Base-by-base conservation (phyloP, 495 filamentous ascomycete genomes). In the Penicillium bialowiezense region DNA sequence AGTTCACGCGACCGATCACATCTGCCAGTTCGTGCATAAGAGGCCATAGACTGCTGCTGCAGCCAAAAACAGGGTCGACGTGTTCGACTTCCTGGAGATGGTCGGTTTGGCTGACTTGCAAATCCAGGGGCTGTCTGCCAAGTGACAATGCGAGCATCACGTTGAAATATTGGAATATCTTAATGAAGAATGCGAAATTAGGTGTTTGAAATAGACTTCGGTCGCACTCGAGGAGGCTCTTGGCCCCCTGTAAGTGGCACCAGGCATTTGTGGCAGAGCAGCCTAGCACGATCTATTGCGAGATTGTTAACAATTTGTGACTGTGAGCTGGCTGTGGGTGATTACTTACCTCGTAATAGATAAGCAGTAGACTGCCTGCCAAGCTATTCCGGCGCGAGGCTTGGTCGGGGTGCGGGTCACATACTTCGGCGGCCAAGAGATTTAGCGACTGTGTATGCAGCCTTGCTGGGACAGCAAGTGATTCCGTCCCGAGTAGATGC, bases 121-220 rank as follows among this genome's bases (percentile, higher is more conserved):
- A 36, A 1, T 42, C 18, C 3, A 53, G 31, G 17, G 50, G 50
- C 4, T 35, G 43, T 37, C 31, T 17, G 4, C 37, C 50, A 8
- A 53, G 24, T 7, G 43, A 53, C 13, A 53, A 19, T 10, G 50
- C 50, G 2, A 53, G 37, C 50, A 48, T 53, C n/a, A 53, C 50
- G 31, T 53, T 53, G 38, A 47, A 53, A 15, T 53, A 48, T 34
- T 53, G 43, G 31, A 53, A 53, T 12, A 42, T 20, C 32, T 53
- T 53, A 5, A 17, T 28, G 23, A 53, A 53, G 37, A 53, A 53
- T 3, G 29, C 5, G 20, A 47, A 34, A 3, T 21, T 35, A 12
- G 43, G 20, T 3, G 19, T 13, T 14, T 17, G 24, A 12, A 15
- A 7, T 1, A 21, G 14, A 24, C 38, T 15, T 13, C 21, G 37